Conservation (phyloP, 139 green algal genomes). For the Chlamydomonas incerta region DNA sequence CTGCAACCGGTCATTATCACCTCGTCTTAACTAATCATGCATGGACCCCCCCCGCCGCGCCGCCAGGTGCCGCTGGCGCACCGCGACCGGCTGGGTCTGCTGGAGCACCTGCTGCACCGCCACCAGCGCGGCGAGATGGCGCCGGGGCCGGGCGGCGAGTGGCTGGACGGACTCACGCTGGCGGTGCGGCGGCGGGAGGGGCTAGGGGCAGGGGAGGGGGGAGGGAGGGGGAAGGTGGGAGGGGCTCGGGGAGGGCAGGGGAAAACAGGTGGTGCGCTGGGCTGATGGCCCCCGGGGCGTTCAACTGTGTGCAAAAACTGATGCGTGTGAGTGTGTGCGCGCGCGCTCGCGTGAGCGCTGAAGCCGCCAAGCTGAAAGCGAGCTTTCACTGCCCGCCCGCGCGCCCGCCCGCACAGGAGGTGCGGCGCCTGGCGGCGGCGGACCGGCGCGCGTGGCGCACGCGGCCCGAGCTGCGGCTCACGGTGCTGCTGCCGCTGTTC, state of each 20-base stretch:
- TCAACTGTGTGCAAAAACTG: too few relatives aligned
- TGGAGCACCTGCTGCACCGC: slow-evolving; percentile 81
- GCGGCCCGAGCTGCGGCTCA: slow-evolving; percentile 60
- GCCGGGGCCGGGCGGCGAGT: slow-evolving; percentile 62
- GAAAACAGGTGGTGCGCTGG: background rate
- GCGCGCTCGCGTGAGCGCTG: too few relatives aligned
- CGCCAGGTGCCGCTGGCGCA: slow-evolving; percentile 58
- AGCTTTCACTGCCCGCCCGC: background rate
- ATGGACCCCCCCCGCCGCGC: too few relatives aligned
- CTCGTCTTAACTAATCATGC: too few relatives aligned
- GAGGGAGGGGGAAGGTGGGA: background rate
- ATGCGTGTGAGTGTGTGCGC: too few relatives aligned
- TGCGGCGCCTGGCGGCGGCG: background rate
- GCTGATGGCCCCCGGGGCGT: too few relatives aligned
- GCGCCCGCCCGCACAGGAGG: background rate
- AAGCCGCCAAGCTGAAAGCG: too few relatives aligned
- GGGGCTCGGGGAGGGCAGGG: background rate
- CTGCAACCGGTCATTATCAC: too few relatives aligned
- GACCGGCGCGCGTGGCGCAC: slow-evolving; percentile 14
- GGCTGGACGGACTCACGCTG: slow-evolving; percentile 89
- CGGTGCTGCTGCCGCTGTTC: slow-evolving; percentile 85
- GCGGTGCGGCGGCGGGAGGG: too few relatives aligned
- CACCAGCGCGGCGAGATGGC: slow-evolving; percentile 85
- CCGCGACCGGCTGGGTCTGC: slow-evolving; percentile 62
- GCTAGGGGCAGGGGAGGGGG: background rate